Percentiles rank a stretch among this genome's conserved stretches.
These are phyloP conservation scores for Lepidium campestre DNA, from an alignment of 441 rosid genomes.

Conservation along the genomic window DNA sequence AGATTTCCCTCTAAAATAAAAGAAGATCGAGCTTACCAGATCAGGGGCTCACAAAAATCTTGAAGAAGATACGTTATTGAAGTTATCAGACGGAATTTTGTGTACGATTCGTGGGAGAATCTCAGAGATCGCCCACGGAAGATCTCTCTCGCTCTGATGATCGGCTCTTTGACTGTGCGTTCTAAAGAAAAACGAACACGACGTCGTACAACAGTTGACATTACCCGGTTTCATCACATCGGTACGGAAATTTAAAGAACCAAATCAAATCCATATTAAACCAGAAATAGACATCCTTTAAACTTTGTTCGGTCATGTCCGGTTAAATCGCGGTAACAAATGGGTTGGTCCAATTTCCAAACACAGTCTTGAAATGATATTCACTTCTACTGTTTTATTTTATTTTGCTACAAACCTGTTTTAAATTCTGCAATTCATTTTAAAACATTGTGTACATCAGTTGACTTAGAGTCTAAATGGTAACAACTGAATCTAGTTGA, in stretches of 20 bases:
- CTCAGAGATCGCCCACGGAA: slow-evolving; percentile 28
- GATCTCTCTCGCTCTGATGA: slow-evolving; percentile 7
- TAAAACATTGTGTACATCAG: no score
- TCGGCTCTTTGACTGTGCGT: slow-evolving; percentile 10
- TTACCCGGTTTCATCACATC: not conserved
- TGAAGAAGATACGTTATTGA: not conserved
- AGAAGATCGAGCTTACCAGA: not conserved
- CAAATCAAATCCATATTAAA: not conserved
- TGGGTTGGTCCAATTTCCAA: no score
- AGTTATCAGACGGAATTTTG: not conserved
- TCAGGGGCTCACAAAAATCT: not conserved
- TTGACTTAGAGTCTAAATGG: no score
- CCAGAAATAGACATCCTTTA: not conserved
- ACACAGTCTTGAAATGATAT: no score
- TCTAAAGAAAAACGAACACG: not conserved
- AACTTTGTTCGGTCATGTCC: not conserved
- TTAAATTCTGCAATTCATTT: no score
- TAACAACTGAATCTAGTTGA: no score
- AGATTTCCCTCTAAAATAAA: not conserved
- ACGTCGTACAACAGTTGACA: not conserved
- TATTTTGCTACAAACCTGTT: no score
- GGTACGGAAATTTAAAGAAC: not conserved
- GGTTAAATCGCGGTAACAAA: no score
- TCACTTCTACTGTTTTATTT: no score
- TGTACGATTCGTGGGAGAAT: not conserved